These are phyloP conservation scores for Phytopythium cucurbitacearum DNA, from an alignment of 352 stramenopile species.

Conservation along the genomic window DNA sequence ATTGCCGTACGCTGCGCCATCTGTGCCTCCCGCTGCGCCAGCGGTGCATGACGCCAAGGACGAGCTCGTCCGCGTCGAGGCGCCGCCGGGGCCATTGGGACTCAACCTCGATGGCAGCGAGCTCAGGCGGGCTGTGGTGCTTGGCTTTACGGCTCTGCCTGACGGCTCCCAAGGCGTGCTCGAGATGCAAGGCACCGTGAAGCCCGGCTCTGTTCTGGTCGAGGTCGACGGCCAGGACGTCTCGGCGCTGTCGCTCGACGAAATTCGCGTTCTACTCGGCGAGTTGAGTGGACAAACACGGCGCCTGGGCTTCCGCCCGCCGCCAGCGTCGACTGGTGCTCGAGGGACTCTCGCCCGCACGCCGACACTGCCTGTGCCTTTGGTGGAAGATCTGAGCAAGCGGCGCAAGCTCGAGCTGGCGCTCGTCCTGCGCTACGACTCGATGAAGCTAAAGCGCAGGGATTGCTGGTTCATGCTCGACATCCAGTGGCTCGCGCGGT, in stretches of 20 bases:
- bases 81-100: conserved; percentile 46
- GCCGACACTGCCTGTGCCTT: conserved; percentile 1
- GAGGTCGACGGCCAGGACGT: conserved; percentile 66
- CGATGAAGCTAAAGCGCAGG: conserved; percentile 44
- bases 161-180: conserved; percentile 43
- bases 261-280: conserved; percentile 38
- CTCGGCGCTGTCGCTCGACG: conserved; percentile 26
- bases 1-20: conserved; percentile 7
- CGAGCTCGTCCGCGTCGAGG: conserved; percentile 39
- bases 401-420: conserved; percentile 55
- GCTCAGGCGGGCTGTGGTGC: conserved; percentile 35
- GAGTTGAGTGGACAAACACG: conserved; percentile 24
- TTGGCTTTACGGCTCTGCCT: conserved; percentile 54
- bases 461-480: conserved; percentile 74
- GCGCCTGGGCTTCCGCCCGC: conserved; percentile 41
- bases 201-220: conserved; percentile 40
- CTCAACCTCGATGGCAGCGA: conserved; percentile 44
- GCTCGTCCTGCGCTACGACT: conserved; percentile 53
- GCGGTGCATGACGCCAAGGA: not conserved
- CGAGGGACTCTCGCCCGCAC: no score
- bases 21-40: conserved; percentile 5
- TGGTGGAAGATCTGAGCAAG: conserved; percentile 42
- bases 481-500: conserved; percentile 59
- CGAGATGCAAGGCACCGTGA: conserved; percentile 36
- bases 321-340: conserved; percentile 8